Percentiles rank a stretch among this genome's conserved stretches.
Evolutionary conservation across 306 rosid genomes (phyloP).

Genomic region (Cajanus cajan): DNA sequence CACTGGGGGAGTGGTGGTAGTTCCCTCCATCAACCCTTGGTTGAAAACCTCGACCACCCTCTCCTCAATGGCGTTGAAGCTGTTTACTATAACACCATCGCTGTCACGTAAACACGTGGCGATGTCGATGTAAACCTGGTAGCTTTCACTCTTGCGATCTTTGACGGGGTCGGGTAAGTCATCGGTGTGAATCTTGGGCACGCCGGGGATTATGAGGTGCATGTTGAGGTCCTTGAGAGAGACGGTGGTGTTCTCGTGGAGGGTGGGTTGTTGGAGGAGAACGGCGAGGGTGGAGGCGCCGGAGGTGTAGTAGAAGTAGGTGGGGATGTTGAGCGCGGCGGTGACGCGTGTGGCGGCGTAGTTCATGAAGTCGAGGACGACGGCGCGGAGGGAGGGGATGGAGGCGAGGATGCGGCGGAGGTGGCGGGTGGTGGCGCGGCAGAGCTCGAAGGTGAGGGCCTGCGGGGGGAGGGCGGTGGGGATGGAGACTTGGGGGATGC

Average conservation of each 20-base stretch:
- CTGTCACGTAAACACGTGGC: background rate
- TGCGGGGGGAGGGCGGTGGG: background rate
- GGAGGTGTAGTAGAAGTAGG: conserved; percentile 40
- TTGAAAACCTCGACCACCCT: conserved; percentile 7
- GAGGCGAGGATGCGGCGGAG: background rate
- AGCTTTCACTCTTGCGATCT: background rate
- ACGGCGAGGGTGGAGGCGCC: conserved; percentile 4
- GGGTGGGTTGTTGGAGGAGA: background rate
- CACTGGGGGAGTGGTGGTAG: conserved; percentile 14
- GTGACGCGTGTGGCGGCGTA: background rate
- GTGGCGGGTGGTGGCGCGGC: background rate
- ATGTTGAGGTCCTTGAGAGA: conserved; percentile 33
- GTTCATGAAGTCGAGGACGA: conserved; percentile 47
- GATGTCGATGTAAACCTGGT: background rate
- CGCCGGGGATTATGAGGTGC: conserved; percentile 31
- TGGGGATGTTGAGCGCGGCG: conserved; percentile 25
- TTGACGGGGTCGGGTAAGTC: background rate
- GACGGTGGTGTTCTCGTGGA: conserved; percentile 22
- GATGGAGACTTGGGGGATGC: background rate
- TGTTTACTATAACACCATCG: conserved; percentile 6
- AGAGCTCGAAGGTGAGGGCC: background rate
- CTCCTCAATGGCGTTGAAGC: background rate
- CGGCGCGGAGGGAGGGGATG: no score
- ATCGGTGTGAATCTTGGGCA: background rate
- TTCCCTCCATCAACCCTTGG: conserved; percentile 5